phyloP scores from a whole-genome alignment of 2,329 filamentous ascomycete genomes.

The Remersonia thermophila region DNA sequence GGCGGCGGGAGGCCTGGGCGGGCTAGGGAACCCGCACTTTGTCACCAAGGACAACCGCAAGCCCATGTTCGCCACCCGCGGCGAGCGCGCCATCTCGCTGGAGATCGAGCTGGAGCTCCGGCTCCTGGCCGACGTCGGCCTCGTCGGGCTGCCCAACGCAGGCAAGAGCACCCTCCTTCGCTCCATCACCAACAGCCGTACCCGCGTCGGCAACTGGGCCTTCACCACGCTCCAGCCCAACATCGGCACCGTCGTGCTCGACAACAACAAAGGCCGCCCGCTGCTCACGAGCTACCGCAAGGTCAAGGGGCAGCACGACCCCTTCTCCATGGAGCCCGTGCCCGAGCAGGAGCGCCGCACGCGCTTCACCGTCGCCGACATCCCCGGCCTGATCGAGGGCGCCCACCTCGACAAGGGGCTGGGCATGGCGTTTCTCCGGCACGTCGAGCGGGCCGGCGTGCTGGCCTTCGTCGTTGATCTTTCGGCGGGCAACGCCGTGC shows the following conservation, averaged over 20 bases:
- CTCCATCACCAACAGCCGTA: slow-evolving; percentile 75
- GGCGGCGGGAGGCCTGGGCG: slow-evolving; percentile 76
- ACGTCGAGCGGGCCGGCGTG: slow-evolving; percentile 86
- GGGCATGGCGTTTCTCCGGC: slow-evolving; percentile 81
- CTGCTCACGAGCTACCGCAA: slow-evolving; percentile 28
- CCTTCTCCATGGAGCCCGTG: slow-evolving; percentile 20
- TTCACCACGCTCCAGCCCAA: slow-evolving; percentile 94
- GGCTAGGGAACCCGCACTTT: slow-evolving; percentile 89
- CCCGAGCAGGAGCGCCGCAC: slow-evolving; percentile 46
- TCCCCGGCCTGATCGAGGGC: slow-evolving; percentile 83
- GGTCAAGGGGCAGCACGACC: slow-evolving; percentile 28
- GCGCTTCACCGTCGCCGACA: slow-evolving; percentile 87
- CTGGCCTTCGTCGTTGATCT: slow-evolving; percentile 91
- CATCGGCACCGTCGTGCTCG: slow-evolving; percentile 88
- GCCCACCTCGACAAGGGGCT: slow-evolving; percentile 87
- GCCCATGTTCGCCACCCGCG: slow-evolving; percentile 80
- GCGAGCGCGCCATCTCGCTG: slow-evolving; percentile 66
- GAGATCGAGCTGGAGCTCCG: slow-evolving; percentile 84
- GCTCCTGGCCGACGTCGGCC: slow-evolving; percentile 83
- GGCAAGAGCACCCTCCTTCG: slow-evolving; percentile 89
- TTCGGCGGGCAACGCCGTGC: slow-evolving; percentile 63
- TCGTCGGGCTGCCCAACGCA: slow-evolving; percentile 90
- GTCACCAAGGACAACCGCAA: slow-evolving; percentile 59
- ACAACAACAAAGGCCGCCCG: slow-evolving; percentile 71
- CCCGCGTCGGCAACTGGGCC: slow-evolving; percentile 85